Evolutionary conservation across 129 eudicot genomes (phyloP), one percentile per base, ranked within the genome.

Genomic region (Oenanthe sinensis): DNA sequence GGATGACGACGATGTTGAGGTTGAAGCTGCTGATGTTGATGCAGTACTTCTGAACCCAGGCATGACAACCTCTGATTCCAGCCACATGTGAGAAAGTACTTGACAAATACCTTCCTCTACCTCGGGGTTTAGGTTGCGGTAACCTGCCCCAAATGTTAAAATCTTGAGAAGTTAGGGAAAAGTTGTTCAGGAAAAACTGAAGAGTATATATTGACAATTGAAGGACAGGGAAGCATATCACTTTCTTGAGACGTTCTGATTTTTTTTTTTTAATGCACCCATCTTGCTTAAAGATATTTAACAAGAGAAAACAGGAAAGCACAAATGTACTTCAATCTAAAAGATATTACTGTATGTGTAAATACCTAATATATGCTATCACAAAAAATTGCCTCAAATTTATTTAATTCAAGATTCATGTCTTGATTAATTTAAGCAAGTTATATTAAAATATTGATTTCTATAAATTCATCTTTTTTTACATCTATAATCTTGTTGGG

Each of bases 51-150:
- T 86, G 22, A 85, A 79, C 54, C 83, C 86, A 2, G 99, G 96
- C 84, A 87, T 84, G 45, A 96, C n/a, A n/a, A n/a, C 91, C 77
- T 96, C 99, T 43, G 99, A 86, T 78, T 96, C 99, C 17, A 96
- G 99, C 99, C 99, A 96, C 93, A 96, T 92, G 85, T 90, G 79
- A 3, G 97, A 90, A 71, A 96, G 97, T 77, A 96, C 96, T 82
- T 96, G 99, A 80, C 99, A 96, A 65, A 96, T 96, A 13, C 99
- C 99, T 88, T 96, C 97, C 83, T 96, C 99, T 48, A 96, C 89
- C 77, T 89, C 92, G 9, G 97, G 97, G 69, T 85, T 86, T 50
- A 96, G 93, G 81, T 92, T 96, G 26, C 96, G 87, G 78, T 83
- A 96, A 36, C 92, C 99, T 96, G 91, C 54, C 65, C 55, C 75